phyloP scores from a whole-genome alignment of 192 early-diverging fungal species.

The Backusella tarrabulga region DNA sequence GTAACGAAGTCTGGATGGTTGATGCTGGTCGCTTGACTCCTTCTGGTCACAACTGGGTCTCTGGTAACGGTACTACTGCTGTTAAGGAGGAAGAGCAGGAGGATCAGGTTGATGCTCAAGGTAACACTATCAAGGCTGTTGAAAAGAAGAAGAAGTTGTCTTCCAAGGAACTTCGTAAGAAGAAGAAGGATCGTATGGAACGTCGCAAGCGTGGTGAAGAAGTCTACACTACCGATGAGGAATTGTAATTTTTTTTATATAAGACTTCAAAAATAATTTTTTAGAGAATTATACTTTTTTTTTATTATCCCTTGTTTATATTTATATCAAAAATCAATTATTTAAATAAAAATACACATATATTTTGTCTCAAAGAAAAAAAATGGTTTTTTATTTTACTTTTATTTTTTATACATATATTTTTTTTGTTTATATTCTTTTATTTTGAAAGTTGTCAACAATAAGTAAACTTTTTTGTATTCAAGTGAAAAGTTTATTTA shows the following conservation, averaged over 20 bases:
- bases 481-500: too few relatives aligned
- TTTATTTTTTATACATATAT: too few relatives aligned
- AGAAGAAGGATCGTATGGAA: conserved; percentile 59
- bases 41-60: conserved; percentile 53
- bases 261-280: conserved; percentile 7
- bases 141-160: conserved; percentile 58
- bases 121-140: conserved; percentile 74
- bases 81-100: conserved; percentile 50
- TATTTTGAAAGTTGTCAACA: background rate
- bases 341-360: conserved; percentile 7
- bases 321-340: background rate
- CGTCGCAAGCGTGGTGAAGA: conserved; percentile 58
- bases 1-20: conserved; percentile 74
- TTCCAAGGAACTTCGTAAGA: conserved; percentile 52
- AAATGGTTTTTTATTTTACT: background rate
- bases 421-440: background rate
- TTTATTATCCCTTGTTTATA: conserved; percentile 7
- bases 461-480: too few relatives aligned
- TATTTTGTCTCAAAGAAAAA: conserved; percentile 8
- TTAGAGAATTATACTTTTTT: conserved; percentile 8
- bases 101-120: conserved; percentile 63
- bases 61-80: conserved; percentile 46
- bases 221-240: conserved; percentile 26
- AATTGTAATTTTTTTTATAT: conserved; percentile 14
- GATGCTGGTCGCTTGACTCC: conserved; percentile 55